A percentile compares a stretch with the other conserved stretches of the same genome.
Evolutionary conservation across 805 yeast genomes (phyloP).

Genomic region (Wickerhamiella spandovensis): DNA sequence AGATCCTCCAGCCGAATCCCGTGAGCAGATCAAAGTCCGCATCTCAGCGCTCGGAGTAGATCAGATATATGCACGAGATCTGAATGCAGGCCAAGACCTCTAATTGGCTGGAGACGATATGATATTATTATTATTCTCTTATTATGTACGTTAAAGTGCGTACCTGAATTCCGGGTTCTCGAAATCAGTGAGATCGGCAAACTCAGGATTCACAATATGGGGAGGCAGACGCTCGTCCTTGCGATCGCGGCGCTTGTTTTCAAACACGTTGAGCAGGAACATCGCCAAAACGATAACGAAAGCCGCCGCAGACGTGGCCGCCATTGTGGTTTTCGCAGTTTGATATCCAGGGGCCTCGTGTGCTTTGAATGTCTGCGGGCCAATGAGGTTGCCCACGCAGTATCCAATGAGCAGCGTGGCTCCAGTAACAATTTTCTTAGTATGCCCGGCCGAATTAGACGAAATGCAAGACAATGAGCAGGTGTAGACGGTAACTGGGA

Average conservation of each 20-base stretch:
- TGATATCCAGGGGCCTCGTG: conserved; percentile 43
- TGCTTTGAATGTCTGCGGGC: conserved; percentile 56
- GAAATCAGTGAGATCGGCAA: conserved; percentile 38
- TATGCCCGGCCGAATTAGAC: conserved; percentile 54
- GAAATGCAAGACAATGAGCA: conserved; percentile 19
- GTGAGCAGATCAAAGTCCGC: too few species aligned
- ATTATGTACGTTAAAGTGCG: conserved; percentile 20
- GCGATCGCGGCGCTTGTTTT: conserved; percentile 17
- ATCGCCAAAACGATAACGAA: conserved; percentile 19
- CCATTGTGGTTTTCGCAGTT: conserved; percentile 46
- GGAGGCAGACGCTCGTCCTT: conserved; percentile 12
- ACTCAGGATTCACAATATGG: conserved; percentile 28
- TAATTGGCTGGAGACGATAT: too few species aligned
- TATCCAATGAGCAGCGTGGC: conserved; percentile 50
- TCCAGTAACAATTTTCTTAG: conserved; percentile 50
- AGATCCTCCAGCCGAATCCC: too few species aligned
- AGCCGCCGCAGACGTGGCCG: conserved; percentile 33
- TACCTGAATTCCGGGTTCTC: conserved; percentile 43
- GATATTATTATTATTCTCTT: background rate
- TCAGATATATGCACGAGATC: too few species aligned
- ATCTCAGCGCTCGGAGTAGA: too few species aligned
- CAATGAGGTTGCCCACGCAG: conserved; percentile 55
- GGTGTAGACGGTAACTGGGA: conserved; percentile 22
- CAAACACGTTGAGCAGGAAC: conserved; percentile 20
- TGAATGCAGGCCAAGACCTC: too few species aligned